These are phyloP conservation scores for Penicillium sp. DNA, from an alignment of 2,329 filamentous ascomycete species.

Conservation along the genomic window DNA sequence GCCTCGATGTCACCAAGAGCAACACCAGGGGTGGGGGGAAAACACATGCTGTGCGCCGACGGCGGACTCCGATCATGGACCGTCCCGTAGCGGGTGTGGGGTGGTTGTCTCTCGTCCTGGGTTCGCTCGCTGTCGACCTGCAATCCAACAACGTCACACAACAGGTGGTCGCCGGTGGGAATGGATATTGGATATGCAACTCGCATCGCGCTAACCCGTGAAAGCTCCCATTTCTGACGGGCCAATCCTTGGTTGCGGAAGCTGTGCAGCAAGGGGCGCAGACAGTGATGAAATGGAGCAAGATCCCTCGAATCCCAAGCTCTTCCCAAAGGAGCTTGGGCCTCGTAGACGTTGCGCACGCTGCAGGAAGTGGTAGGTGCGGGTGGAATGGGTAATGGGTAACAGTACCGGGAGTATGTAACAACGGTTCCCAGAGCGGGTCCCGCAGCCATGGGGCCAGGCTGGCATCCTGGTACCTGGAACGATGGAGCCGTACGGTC, in stretches of 20 bases:
- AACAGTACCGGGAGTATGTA: constrained; percentile 17
- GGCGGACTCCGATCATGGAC: too few relatives aligned
- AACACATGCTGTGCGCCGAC: too few relatives aligned
- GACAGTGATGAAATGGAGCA: too few relatives aligned
- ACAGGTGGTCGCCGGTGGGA: constrained; percentile 1
- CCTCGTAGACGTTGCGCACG: constrained; percentile 5
- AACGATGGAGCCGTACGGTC: constrained; percentile 8
- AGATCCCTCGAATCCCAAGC: constrained; percentile 14
- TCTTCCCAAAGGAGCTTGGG: constrained; percentile 17
- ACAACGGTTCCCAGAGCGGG: constrained; percentile 16
- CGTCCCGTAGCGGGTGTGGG: too few relatives aligned
- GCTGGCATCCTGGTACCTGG: constrained; percentile 21
- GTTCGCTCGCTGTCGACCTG: background rate
- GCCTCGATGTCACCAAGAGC: too few relatives aligned
- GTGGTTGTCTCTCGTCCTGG: too few relatives aligned
- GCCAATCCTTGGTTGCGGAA: too few relatives aligned
- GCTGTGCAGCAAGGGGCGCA: too few relatives aligned
- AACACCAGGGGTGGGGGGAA: background rate
- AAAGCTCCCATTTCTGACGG: constrained; percentile 10
- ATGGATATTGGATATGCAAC: constrained; percentile 16
- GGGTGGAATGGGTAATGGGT: constrained; percentile 5
- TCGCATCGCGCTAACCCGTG: constrained; percentile 11
- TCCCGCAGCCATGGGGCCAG: constrained; percentile 10
- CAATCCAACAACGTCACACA: constrained; percentile 13
- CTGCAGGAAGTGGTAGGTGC: constrained; percentile 15